Evolutionary conservation across 1,284 basidiomycete species (phyloP), one percentile per base, ranked within the genome.

Genomic region (Grifola frondosa): DNA sequence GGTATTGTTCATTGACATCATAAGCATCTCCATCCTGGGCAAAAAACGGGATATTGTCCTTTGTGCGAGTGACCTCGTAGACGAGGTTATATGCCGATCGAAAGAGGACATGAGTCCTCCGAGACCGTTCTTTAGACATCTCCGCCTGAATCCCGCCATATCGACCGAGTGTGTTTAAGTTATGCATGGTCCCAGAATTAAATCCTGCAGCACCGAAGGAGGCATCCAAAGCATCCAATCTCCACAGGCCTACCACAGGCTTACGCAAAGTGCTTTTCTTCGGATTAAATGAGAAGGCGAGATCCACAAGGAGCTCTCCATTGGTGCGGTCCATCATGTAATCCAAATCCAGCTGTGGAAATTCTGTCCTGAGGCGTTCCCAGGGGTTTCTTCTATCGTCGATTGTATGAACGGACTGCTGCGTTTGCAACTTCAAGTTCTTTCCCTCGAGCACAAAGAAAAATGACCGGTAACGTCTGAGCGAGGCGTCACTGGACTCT

Each of bases 381-480:
- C n/a, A 24, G 5, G 36, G 24, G 12, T 28, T 26, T 12, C 24
- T 15, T n/a, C n/a, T n/a, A n/a, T n/a, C n/a, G n/a, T n/a, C n/a
- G n/a, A n/a, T n/a, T n/a, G n/a, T n/a, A n/a, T n/a, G n/a, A n/a
- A n/a, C n/a, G n/a, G n/a, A n/a, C n/a, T n/a, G n/a, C n/a, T n/a
- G n/a, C 11, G 36, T 37, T 17, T 37, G 36, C n/a, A 28, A 19
- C 36, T 37, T 37, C 9, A 25, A 24, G 36, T 37, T 37, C 36
- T 37, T 37, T 3, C 15, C 36, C 7, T 37, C 36, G 25, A 37
- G 24, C 12, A 37, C 36, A 12, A 37, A 37, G 36, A 23, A 37
- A 19, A 37, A 37, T 5, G 36, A 37, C 11, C 36, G 24, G 11
- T 37, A 37, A 17, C 17, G 22, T 5, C 8, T 7, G 5, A 37